Evolutionary conservation across 352 stramenopile species (phyloP).

Genomic region (Globisporangium sylvaticum): DNA sequence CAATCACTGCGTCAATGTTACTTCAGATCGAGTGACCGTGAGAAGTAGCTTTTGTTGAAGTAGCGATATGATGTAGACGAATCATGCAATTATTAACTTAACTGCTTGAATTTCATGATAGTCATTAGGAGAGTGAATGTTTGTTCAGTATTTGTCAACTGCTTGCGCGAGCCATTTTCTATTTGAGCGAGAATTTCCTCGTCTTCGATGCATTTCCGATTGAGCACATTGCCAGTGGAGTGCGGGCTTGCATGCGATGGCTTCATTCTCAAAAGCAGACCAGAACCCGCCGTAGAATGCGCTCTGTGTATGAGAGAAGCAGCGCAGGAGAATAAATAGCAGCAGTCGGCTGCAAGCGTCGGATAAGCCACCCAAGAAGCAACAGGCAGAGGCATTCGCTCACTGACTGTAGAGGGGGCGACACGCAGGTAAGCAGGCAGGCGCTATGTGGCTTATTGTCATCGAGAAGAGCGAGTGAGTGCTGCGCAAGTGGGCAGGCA

Average conservation of each 20-base stretch:
- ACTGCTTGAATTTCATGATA: not conserved
- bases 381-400: not conserved
- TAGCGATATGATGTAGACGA: not conserved
- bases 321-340: not conserved
- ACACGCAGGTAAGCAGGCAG: not conserved
- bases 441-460: not conserved
- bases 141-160: not conserved
- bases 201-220: too few species aligned
- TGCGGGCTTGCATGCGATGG: too few species aligned
- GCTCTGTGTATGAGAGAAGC: too few species aligned
- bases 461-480: not conserved
- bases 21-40: not conserved
- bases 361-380: not conserved
- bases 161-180: too few species aligned
- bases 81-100: not conserved
- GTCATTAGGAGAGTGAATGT: not conserved
- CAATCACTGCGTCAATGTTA: not conserved
- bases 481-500: not conserved
- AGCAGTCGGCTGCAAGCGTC: not conserved
- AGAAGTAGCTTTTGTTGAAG: not conserved
- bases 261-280: too few species aligned
- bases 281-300: too few species aligned
- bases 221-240: too few species aligned
- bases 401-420: not conserved
- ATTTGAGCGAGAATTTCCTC: too few species aligned